Conservation (phyloP, 768 basidiomycete species). For the Glaciozyma antarctica region DNA sequence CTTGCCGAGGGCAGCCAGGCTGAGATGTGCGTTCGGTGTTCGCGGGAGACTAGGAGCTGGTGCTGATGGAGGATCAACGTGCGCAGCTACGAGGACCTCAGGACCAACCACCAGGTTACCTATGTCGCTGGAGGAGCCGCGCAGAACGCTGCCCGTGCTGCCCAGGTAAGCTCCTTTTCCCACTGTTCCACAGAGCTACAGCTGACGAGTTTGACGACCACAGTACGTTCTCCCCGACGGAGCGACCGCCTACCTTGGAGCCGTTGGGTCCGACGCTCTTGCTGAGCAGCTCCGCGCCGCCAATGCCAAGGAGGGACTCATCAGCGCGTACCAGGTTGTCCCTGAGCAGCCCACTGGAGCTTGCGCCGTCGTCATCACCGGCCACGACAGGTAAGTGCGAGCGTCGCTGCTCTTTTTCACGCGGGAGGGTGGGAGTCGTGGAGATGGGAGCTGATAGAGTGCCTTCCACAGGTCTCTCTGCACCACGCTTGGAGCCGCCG, state of each 20-base stretch:
- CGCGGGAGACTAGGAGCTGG: neutral
- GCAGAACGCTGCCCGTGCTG: slow-evolving; percentile 92
- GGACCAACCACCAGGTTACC: slow-evolving; percentile 60
- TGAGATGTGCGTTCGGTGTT: slow-evolving; percentile 54
- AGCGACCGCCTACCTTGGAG: slow-evolving; percentile 88
- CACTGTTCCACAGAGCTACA: neutral
- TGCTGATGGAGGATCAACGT: neutral
- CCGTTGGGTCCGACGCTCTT: slow-evolving; percentile 86
- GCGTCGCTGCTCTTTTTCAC: neutral
- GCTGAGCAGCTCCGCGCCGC: slow-evolving; percentile 78
- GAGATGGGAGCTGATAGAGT: neutral
- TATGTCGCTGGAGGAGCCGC: slow-evolving; percentile 96
- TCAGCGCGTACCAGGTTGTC: slow-evolving; percentile 79
- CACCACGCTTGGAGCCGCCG: slow-evolving; percentile 80
- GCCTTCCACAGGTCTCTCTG: slow-evolving; percentile 62
- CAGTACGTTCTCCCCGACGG: slow-evolving; percentile 82
- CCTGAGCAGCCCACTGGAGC: slow-evolving; percentile 84
- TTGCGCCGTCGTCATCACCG: slow-evolving; percentile 90
- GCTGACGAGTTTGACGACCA: neutral
- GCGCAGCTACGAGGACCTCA: slow-evolving; percentile 76
- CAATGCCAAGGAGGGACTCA: slow-evolving; percentile 83
- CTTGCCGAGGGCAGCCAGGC: slow-evolving; percentile 81
- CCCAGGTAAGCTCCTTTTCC: slow-evolving; percentile 58
- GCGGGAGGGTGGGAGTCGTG: neutral
- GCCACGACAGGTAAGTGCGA: slow-evolving; percentile 64